Base-by-base conservation (phyloP, 2,329 filamentous ascomycete species). In the Cordyceps militaris region DNA sequence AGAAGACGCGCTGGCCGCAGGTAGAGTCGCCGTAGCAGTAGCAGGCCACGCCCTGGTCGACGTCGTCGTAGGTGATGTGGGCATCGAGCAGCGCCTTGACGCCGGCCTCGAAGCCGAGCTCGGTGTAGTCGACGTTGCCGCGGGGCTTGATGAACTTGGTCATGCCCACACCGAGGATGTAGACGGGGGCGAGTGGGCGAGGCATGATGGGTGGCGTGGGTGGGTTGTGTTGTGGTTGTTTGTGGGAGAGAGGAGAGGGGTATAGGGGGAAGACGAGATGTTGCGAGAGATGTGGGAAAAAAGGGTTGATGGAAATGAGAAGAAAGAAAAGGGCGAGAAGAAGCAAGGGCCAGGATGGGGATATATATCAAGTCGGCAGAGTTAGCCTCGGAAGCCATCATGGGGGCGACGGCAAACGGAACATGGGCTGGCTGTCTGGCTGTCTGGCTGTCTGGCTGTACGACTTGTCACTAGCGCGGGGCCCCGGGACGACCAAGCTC, bases 111-210 rank as follows among this genome's bases (percentile, higher is more conserved):
- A 92, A 97, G 58, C 92, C 92, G 24, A 97, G 85, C 70, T 96
- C 92, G 8, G 91, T 91, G 76, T 97, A 97, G 76, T 96, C 91
- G 63, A 96, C 89, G 71, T 93, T 93, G 70, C 91, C 90, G 58
- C 92, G 85, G 43, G 92, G 92, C 79, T 97, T 97, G 83, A 97
- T 93, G 82, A 97, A 97, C 76, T 96, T 96, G 76, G 93, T 97
- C 90, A 97, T 94, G 77, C 93, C 93, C 65, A 97, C 94, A 78
- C 93, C 93, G 61, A 97, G 85, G 70, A 97, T 89, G 79, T 97
- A 97, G 79, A 78, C 78, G 60, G 79, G 78, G 56, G 77, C 72
- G 66, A 79, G 80, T 65, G 74, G 70, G 66, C 73, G 72, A 49
- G 77, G 70, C 80, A 82, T 82, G 58, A 59, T 71, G 63, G 46